A percentile compares a stretch with the other conserved stretches of the same genome.
These are phyloP conservation scores for Nicotiana obtusifolia DNA, from an alignment of 257 asterid species.

Conservation along the genomic window DNA sequence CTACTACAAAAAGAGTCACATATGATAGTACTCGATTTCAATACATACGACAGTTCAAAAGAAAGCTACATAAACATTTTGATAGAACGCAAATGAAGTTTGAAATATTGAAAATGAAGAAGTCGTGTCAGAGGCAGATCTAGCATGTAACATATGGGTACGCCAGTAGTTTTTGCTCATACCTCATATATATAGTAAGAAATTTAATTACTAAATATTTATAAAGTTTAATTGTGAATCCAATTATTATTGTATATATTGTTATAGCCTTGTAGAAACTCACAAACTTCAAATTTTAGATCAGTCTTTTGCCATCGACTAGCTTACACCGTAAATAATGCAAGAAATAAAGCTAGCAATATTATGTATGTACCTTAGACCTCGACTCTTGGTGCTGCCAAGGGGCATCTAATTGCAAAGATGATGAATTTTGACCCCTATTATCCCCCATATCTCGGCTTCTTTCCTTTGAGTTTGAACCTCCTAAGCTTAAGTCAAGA, in stretches of 20 bases:
- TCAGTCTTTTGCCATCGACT: rapidly evolving
- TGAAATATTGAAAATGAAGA: not conserved
- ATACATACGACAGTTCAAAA: slow-evolving; percentile 49
- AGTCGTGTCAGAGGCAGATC: not conserved
- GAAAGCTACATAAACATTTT: slow-evolving; percentile 45
- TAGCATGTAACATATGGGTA: too few species aligned
- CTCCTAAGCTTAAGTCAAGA: slow-evolving; percentile 74
- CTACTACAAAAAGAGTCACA: not conserved
- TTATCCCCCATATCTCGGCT: slow-evolving; percentile 13
- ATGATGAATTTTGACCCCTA: slow-evolving; percentile 29
- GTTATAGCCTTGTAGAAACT: too few species aligned
- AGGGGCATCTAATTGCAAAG: slow-evolving; percentile 41
- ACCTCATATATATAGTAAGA: too few species aligned
- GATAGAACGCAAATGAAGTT: not conserved
- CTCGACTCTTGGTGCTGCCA: slow-evolving; percentile 48
- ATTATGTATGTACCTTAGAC: slow-evolving; percentile 1
- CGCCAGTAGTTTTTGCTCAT: too few species aligned
- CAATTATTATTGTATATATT: too few species aligned
- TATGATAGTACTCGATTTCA: slow-evolving; percentile 38
- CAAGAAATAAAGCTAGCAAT: too few species aligned
- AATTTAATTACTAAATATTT: too few species aligned
- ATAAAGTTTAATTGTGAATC: too few species aligned
- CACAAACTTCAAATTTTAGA: too few species aligned
- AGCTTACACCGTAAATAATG: too few species aligned
- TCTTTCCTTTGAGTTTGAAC: slow-evolving; percentile 35